phyloP scores from a whole-genome alignment of 2,329 filamentous ascomycete species.

The Hymenoscyphus albidus region DNA sequence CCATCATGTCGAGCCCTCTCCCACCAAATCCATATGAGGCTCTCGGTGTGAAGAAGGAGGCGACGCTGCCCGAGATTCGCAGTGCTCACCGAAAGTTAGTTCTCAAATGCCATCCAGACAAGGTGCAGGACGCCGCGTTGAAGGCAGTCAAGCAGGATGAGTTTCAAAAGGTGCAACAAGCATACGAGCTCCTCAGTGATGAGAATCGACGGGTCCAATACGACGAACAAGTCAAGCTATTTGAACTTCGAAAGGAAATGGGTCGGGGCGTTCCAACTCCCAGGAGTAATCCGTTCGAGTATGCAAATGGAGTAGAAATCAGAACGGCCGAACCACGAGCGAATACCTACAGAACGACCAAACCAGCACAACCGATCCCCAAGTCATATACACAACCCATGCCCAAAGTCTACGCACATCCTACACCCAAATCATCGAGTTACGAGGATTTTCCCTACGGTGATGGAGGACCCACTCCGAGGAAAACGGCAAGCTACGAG shows the following conservation, averaged over 20 bases:
- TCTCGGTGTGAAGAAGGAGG: slow-evolving; percentile 70
- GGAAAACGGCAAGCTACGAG: slow-evolving; percentile 47
- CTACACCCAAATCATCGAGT: slow-evolving; percentile 43
- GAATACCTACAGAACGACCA: slow-evolving; percentile 39
- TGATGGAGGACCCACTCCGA: slow-evolving; percentile 32
- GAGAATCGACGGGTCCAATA: slow-evolving; percentile 69
- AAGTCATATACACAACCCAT: slow-evolving; percentile 32
- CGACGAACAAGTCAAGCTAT: slow-evolving; percentile 69
- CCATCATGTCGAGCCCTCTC: slow-evolving; percentile 27
- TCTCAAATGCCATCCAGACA: slow-evolving; percentile 87
- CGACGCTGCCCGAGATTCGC: slow-evolving; percentile 68
- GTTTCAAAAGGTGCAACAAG: slow-evolving; percentile 88
- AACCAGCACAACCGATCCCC: slow-evolving; percentile 34
- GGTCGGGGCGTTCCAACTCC: slow-evolving; percentile 41
- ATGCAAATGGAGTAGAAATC: slow-evolving; percentile 33
- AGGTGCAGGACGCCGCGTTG: slow-evolving; percentile 64
- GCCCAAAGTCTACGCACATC: slow-evolving; percentile 41
- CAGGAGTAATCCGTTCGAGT: slow-evolving; percentile 44
- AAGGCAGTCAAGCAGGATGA: slow-evolving; percentile 78
- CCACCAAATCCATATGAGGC: slow-evolving; percentile 69
- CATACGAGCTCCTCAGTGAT: slow-evolving; percentile 86
- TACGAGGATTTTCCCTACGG: neutral
- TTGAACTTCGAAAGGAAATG: slow-evolving; percentile 54
- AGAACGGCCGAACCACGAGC: slow-evolving; percentile 47
- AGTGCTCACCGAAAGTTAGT: slow-evolving; percentile 80